phyloP scores from a whole-genome alignment of 768 basidiomycete genomes.

The Suillus decipiens region DNA sequence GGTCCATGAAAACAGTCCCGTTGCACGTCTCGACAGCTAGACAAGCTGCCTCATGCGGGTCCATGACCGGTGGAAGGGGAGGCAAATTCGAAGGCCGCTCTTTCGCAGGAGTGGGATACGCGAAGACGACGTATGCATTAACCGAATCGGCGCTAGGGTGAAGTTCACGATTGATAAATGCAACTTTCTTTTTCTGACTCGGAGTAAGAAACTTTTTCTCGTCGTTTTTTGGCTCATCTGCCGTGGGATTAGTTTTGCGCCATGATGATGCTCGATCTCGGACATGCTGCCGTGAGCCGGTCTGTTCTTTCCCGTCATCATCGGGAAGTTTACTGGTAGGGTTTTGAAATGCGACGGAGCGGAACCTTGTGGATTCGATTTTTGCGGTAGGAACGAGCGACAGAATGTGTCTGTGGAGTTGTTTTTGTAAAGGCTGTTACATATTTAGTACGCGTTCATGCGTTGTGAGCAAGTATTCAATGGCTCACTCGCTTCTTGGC shows the following conservation, averaged over 20 bases:
- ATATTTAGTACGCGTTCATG: constrained; percentile 11
- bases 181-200: constrained; percentile 88
- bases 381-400: constrained; percentile 70
- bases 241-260: constrained; percentile 48
- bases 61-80: constrained; percentile 48
- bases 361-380: constrained; percentile 92
- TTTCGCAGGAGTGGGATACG: constrained; percentile 53
- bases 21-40: constrained; percentile 61
- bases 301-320: constrained; percentile 29
- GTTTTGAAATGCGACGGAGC: constrained; percentile 86
- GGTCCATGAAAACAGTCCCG: constrained; percentile 72
- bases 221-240: constrained; percentile 42
- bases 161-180: constrained; percentile 92
- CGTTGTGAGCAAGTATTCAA: constrained; percentile 1
- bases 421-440: constrained; percentile 68
- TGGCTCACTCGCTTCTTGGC: constrained; percentile 71
- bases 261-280: constrained; percentile 61
- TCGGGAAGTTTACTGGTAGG: constrained; percentile 69
- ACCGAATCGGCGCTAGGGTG: constrained; percentile 75
- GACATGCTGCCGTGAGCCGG: constrained; percentile 48
- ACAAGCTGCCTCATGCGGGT: constrained; percentile 72
- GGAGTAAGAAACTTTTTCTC: constrained; percentile 75
- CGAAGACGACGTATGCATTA: constrained; percentile 92
- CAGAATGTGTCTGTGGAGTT: constrained; percentile 76
- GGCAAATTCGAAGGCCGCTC: constrained; percentile 52